Conservation (phyloP, 805 yeast genomes). For the Metschnikowia picachoensis region DNA sequence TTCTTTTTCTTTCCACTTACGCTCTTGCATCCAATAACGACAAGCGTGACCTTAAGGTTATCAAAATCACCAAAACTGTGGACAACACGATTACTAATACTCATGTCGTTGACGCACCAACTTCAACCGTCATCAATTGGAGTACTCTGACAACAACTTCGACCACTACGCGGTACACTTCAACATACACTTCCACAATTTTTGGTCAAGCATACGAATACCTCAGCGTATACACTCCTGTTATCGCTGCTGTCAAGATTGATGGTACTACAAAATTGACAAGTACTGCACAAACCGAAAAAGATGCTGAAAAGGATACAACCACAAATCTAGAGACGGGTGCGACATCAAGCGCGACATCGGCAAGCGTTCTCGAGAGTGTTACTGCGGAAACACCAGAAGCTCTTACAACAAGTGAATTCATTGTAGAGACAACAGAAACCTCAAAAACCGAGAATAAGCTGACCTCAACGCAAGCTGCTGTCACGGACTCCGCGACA, state of each 20-base stretch:
- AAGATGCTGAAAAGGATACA: no score
- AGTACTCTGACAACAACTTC: slow-evolving; percentile 29
- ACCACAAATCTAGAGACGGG: no score
- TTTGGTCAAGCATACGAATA: slow-evolving; percentile 35
- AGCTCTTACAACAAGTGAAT: no score
- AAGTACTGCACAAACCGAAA: not conserved
- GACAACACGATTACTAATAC: slow-evolving; percentile 32
- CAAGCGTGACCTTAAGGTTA: slow-evolving; percentile 22
- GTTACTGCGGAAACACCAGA: no score
- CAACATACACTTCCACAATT: slow-evolving; percentile 42
- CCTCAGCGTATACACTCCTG: slow-evolving; percentile 16
- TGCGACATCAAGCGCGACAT: no score
- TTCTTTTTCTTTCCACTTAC: slow-evolving; percentile 7
- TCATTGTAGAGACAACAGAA: no score
- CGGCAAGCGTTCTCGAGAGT: no score
- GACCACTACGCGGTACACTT: slow-evolving; percentile 40
- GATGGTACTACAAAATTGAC: not conserved
- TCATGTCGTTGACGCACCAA: slow-evolving; percentile 29
- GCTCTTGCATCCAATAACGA: slow-evolving; percentile 8
- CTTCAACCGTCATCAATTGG: slow-evolving; percentile 28
- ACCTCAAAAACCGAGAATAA: no score
- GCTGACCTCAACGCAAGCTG: no score
- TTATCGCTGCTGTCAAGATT: not conserved
- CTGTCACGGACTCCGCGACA: no score
- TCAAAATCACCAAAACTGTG: slow-evolving; percentile 33